Evolutionary conservation across 306 rosid species (phyloP).

Genomic region (Chamaecrista fasciculata): DNA sequence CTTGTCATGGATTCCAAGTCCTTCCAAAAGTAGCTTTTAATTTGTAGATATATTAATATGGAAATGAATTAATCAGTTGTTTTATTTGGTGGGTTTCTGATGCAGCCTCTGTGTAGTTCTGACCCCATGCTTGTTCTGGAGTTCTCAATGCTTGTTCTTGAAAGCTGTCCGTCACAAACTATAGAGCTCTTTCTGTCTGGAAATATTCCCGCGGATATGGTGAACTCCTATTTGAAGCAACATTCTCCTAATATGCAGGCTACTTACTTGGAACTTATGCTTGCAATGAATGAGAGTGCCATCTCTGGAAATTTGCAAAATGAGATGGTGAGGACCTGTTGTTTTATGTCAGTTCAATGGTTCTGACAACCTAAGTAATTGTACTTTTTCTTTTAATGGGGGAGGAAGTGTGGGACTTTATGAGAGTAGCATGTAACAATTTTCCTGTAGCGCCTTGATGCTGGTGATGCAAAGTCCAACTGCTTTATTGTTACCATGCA

Average conservation of each 20-base stretch:
- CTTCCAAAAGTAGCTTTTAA: neutral
- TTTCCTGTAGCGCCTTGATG: slow-evolving; percentile 1
- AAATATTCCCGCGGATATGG: slow-evolving; percentile 95
- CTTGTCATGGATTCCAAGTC: neutral
- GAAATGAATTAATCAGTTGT: slow-evolving; percentile 4
- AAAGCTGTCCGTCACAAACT: slow-evolving; percentile 95
- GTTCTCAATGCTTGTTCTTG: slow-evolving; percentile 93
- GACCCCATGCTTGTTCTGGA: slow-evolving; percentile 96
- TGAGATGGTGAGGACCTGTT: slow-evolving; percentile 75
- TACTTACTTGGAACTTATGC: slow-evolving; percentile 91
- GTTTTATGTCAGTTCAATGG: slow-evolving; percentile 27
- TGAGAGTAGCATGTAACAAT: neutral
- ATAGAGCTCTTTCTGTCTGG: slow-evolving; percentile 92
- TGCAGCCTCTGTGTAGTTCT: slow-evolving; percentile 88
- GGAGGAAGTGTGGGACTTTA: slow-evolving; percentile 4
- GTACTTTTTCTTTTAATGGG: slow-evolving; percentile 19
- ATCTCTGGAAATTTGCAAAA: slow-evolving; percentile 92
- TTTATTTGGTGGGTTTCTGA: slow-evolving; percentile 39
- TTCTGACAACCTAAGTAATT: slow-evolving; percentile 22
- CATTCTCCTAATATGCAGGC: slow-evolving; percentile 97
- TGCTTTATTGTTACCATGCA: slow-evolving; percentile 23
- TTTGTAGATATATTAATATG: neutral
- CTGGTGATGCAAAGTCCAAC: slow-evolving; percentile 7
- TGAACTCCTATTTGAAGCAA: slow-evolving; percentile 93
- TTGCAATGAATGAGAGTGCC: slow-evolving; percentile 92